These are phyloP conservation scores for Mycena albidolilacea DNA, from an alignment of 768 basidiomycete species.

Conservation along the genomic window DNA sequence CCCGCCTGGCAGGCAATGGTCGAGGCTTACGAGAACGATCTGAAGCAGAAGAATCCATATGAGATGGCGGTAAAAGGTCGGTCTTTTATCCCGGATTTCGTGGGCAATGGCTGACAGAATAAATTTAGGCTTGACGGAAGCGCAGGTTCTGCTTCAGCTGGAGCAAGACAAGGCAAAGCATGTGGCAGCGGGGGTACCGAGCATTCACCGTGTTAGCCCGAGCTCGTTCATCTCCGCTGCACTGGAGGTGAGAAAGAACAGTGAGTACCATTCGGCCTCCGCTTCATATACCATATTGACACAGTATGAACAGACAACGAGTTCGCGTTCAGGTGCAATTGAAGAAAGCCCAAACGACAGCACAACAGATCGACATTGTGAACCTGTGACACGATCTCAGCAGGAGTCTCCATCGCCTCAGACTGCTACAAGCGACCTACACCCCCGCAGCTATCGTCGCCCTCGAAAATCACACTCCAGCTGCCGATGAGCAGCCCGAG, in stretches of 20 bases:
- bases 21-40: constrained; percentile 11
- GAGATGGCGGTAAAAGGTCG: neutral
- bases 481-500: neutral
- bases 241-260: constrained; percentile 17
- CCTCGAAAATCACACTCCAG: neutral
- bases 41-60: neutral
- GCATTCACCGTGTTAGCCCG: constrained; percentile 2
- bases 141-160: neutral
- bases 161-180: neutral
- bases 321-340: constrained; percentile 2
- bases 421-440: constrained; percentile 26
- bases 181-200: neutral
- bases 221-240: neutral
- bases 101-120: neutral
- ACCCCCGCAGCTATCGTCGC: neutral
- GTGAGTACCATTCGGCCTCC: neutral
- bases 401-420: neutral
- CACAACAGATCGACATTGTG: neutral
- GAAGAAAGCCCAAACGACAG: neutral
- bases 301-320: neutral
- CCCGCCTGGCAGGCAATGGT: constrained; percentile 16
- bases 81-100: neutral
- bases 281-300: neutral
- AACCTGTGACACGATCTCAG: neutral
- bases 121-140: neutral